Base-by-base conservation (phyloP, 108 stramenopile species). In the Cyclotella kingstonii region DNA sequence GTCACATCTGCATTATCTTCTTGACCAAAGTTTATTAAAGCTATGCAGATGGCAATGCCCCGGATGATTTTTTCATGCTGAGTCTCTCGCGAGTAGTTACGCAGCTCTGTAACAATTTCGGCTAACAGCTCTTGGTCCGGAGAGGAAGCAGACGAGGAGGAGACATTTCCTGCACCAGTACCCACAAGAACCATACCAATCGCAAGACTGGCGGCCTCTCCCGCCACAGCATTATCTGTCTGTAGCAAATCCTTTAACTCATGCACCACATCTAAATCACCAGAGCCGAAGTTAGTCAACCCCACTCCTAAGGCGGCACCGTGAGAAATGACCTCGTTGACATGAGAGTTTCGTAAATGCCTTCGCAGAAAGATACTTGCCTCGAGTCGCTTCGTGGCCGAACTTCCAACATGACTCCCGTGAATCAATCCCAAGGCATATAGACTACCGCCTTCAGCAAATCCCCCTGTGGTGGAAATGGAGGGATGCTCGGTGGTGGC, bases 21-120 rank as follows among this genome's bases (percentile, higher is more conserved):
- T 58, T 95, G 95, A 5, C 97, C 96, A 67, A 80, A 96, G 44
- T 94, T 86, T 33, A 96, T 93, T 14, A 99, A 77, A 9, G 98
- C 97, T 22, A 99, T 54, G 39, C 95, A 94, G 76, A 99, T 82
- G 53, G 96, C 85, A 54, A 98, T 83, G 9, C 96, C 98, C 17
- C 99, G 95, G 70, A 97, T 97, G 63, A 98, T 98, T 74, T 99
- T 99, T 75, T 99, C 99, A 81, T 98, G 98, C 14, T 86, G 82
- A 4, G 99, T 98, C 68, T 97, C 97, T 27, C 94, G 87, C 12
- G 96, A 95, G 54, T 98, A 98, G 52, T 85, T 89, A 53, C 96
- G 88, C 54, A 99, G 78, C 48, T 97, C 95, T 30, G 83, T 73
- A 11, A 97, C 76, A 17, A 92, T 79, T 54, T 84, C 88, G 56